These are phyloP conservation scores for Abortiporus biennis DNA, from an alignment of 1,284 basidiomycete genomes.

Conservation along the genomic window DNA sequence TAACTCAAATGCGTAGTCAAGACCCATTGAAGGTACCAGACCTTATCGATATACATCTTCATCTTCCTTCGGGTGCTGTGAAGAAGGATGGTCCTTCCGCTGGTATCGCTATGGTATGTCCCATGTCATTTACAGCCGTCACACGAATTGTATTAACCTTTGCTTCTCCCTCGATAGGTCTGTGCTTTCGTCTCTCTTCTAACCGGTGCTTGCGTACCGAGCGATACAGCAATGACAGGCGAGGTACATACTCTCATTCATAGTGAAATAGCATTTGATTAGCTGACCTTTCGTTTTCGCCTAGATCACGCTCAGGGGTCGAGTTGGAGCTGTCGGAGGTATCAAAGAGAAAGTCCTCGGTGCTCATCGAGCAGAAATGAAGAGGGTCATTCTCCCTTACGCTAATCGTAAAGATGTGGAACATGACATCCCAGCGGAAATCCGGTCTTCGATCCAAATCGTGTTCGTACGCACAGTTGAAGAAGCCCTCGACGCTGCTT, in stretches of 20 bases:
- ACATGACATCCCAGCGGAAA: constrained; percentile 70
- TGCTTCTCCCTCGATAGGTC: constrained; percentile 32
- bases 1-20: constrained; percentile 40
- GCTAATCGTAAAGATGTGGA: constrained; percentile 84
- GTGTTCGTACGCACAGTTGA: constrained; percentile 74
- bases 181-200: constrained; percentile 83
- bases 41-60: constrained; percentile 78
- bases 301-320: constrained; percentile 77
- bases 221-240: constrained; percentile 77
- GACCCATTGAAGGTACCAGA: constrained; percentile 56
- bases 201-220: constrained; percentile 66
- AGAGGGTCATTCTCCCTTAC: constrained; percentile 76
- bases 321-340: constrained; percentile 78
- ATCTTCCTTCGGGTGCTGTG: constrained; percentile 81
- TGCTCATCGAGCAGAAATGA: constrained; percentile 79
- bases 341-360: constrained; percentile 82
- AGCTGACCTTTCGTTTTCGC: no score
- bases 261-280: not conserved
- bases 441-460: constrained; percentile 71
- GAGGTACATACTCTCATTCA: constrained; percentile 40
- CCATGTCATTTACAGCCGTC: not conserved
- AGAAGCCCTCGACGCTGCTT: constrained; percentile 78
- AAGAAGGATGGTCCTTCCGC: constrained; percentile 91
- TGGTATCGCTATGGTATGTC: constrained; percentile 75
- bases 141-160: not conserved